Evolutionary conservation across 1,284 basidiomycete genomes (phyloP), one percentile per base, ranked within the genome.

Genomic region (Malassezia caprae): DNA sequence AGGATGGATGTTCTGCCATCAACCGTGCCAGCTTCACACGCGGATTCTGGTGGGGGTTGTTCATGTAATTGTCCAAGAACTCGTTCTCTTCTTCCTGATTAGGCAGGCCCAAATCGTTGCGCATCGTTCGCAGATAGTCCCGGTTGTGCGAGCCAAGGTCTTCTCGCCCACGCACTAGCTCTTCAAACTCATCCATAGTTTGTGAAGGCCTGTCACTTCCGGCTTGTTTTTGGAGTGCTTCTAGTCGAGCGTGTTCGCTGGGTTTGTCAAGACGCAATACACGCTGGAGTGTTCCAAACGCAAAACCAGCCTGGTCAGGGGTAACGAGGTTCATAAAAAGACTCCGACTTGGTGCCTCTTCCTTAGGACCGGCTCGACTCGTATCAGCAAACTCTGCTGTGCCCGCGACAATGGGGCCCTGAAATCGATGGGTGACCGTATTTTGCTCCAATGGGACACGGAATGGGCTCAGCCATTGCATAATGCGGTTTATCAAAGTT

Each of bases 1-100:
- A 98, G 0, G 84, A 83, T 0, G 93, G 90, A 76, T 96, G 86
- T 42, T 85, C 82, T 2, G 82, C 82, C 62, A 96, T 94, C 72
- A 94, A 89, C 62, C 88, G 86, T 0, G 87, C 85, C 68, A 86
- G 86, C 68, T 83, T 82, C 12, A 87, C 87, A n/a, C 84, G 81
- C 8, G 82, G 81, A 73, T 94, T 87, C 53, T 84, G 81, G 35
- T 56, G 30, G 2, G 58, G 80, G 78, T 21, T 80, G 10, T 59
- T 58, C 43, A 55, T 41, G 45, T 73, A 68, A 8, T 60, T 55
- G 1, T 56, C 50, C n/a, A 64, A 28, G 26, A 64, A 60, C 15
- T 61, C 52, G 10, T 58, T 58, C 8, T 48, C 42, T 2, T 45
- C 47, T n/a, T 54, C 48, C 24, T 62, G 47, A 45, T 59, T 58